Conservation (phyloP, 2,329 filamentous ascomycete species). For the Annulohypoxylon truncatum region DNA sequence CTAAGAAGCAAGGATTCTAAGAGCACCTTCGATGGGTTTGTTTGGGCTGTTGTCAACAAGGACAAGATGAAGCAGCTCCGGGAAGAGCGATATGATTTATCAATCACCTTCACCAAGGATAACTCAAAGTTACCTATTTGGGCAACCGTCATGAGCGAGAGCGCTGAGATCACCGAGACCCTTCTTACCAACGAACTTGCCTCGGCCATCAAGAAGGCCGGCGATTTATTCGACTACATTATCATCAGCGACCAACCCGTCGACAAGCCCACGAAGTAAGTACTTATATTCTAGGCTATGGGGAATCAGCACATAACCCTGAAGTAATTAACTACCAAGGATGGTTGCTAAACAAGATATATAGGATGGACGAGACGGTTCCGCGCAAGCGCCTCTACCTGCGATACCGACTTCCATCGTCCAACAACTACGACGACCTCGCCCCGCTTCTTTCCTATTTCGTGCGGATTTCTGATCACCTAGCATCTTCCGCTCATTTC, state of each 20-base stretch:
- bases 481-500: slow-evolving; percentile 84
- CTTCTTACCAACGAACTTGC: slow-evolving; percentile 90
- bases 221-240: slow-evolving; percentile 85
- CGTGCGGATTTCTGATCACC: slow-evolving; percentile 83
- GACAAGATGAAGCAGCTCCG: slow-evolving; percentile 89
- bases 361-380: slow-evolving; percentile 81
- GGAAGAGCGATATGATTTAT: slow-evolving; percentile 93
- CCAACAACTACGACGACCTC: slow-evolving; percentile 72
- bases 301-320: not conserved
- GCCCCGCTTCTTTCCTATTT: slow-evolving; percentile 83
- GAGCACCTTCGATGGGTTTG: slow-evolving; percentile 87
- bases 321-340: not conserved
- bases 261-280: slow-evolving; percentile 86
- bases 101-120: slow-evolving; percentile 93
- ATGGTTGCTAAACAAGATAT: slow-evolving; percentile 11
- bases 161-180: slow-evolving; percentile 89
- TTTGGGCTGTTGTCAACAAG: slow-evolving; percentile 97
- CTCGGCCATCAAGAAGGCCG: slow-evolving; percentile 80
- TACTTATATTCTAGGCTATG: slow-evolving; percentile 31
- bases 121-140: slow-evolving; percentile 88
- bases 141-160: slow-evolving; percentile 97
- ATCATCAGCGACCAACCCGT: slow-evolving; percentile 90
- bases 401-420: slow-evolving; percentile 75
- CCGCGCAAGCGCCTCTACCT: slow-evolving; percentile 90
- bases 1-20: slow-evolving; percentile 67